These are phyloP conservation scores for Plectosphaerella sp. DNA, from an alignment of 2,329 filamentous ascomycete genomes.

Conservation along the genomic window DNA sequence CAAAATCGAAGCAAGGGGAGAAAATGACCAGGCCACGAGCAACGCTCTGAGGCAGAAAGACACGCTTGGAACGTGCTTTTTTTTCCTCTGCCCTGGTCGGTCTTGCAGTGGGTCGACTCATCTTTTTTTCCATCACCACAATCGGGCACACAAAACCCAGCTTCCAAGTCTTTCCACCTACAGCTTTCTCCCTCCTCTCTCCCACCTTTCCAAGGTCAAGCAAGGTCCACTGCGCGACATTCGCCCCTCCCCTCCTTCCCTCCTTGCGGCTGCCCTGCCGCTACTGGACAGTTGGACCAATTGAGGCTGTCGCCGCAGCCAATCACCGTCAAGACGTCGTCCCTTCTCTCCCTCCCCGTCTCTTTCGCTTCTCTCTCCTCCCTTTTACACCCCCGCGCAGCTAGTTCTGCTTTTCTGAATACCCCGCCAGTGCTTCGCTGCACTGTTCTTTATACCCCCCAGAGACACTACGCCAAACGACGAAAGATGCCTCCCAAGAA, in stretches of 20 bases:
- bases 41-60: no score
- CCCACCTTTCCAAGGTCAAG: not conserved
- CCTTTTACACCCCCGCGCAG: constrained; percentile 53
- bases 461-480: constrained; percentile 57
- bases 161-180: constrained; percentile 4
- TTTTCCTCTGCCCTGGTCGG: no score
- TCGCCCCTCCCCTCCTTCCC: not conserved
- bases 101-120: constrained; percentile 6
- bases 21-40: no score
- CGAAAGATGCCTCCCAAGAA: constrained; percentile 95
- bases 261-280: constrained; percentile 2
- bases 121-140: constrained; percentile 11
- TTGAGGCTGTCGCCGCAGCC: constrained; percentile 37
- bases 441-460: constrained; percentile 41
- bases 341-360: constrained; percentile 25
- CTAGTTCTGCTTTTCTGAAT: constrained; percentile 60
- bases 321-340: constrained; percentile 38
- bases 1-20: no score
- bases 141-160: constrained; percentile 2
- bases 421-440: constrained; percentile 48
- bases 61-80: no score
- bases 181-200: constrained; percentile 4
- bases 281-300: constrained; percentile 14
- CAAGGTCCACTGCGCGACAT: constrained; percentile 3
- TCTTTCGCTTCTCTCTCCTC: constrained; percentile 51